These are phyloP conservation scores for Petrea volubilis DNA, from an alignment of 257 asterid genomes.

Conservation along the genomic window DNA sequence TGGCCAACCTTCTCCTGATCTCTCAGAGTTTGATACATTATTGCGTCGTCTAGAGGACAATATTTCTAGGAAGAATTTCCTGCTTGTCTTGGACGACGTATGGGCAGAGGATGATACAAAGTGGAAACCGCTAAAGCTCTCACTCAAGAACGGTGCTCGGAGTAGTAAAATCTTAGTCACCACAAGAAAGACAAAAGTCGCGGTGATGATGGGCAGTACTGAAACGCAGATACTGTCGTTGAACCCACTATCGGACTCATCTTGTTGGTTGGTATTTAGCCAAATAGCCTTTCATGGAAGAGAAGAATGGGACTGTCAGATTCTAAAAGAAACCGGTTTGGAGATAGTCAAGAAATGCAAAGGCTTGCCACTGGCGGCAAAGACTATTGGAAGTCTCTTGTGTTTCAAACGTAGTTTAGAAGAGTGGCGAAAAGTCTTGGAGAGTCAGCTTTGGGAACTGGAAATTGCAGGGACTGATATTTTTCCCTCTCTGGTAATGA, in stretches of 20 bases:
- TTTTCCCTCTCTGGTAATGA: neutral
- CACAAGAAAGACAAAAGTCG: neutral
- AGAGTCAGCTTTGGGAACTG: constrained; percentile 10
- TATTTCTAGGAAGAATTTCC: constrained; percentile 18
- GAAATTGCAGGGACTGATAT: neutral
- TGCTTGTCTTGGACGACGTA: constrained; percentile 41
- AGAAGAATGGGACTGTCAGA: too few species aligned
- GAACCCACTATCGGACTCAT: too few species aligned
- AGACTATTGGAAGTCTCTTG: constrained; percentile 17
- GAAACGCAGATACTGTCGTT: too few species aligned
- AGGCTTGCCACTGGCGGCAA: too few species aligned
- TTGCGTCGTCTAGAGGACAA: constrained; percentile 5
- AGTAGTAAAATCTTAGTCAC: constrained; percentile 28
- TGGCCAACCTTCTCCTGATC: constrained; percentile 7
- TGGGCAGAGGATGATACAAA: constrained; percentile 21
- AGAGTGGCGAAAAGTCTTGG: constrained; percentile 6
- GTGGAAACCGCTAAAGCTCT: too few species aligned
- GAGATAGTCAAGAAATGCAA: too few species aligned
- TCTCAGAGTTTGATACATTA: constrained; percentile 17
- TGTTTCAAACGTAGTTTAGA: neutral
- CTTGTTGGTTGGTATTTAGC: too few species aligned
- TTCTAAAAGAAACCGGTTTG: too few species aligned
- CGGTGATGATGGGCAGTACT: neutral
- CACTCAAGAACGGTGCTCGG: constrained; percentile 17
- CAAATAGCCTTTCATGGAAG: too few species aligned